Percentiles rank a stretch among this genome's conserved stretches.
Conservation (phyloP, 73 alveolate genomes). For the Urostyla sp. region DNA sequence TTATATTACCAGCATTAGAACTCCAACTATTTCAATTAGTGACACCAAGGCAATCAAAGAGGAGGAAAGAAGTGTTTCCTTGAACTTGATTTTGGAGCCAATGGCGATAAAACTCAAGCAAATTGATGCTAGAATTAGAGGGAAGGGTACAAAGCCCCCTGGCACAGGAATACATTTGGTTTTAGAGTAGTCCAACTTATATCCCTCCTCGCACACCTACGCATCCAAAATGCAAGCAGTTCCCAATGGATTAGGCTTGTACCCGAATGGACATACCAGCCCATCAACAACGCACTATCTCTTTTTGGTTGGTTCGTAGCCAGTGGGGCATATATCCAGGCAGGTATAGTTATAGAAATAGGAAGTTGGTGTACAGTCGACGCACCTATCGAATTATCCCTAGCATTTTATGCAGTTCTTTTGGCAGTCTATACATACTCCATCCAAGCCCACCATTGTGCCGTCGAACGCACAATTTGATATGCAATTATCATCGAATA, state of each 20-base stretch:
- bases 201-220: slow-evolving; percentile 50
- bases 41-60: slow-evolving; percentile 8
- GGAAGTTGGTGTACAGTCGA: slow-evolving; percentile 16
- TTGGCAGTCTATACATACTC: slow-evolving; percentile 43
- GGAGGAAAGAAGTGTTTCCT: slow-evolving; percentile 31
- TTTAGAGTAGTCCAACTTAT: slow-evolving; percentile 31
- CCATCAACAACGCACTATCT: slow-evolving; percentile 56
- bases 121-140: slow-evolving; percentile 8
- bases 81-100: slow-evolving; percentile 27
- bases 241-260: slow-evolving; percentile 50
- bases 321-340: slow-evolving; percentile 56
- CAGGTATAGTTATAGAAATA: slow-evolving; percentile 50
- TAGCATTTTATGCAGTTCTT: slow-evolving; percentile 50
- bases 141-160: slow-evolving; percentile 61
- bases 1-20: not conserved
- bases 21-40: slow-evolving; percentile 18
- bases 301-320: slow-evolving; percentile 17
- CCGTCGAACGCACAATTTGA: slow-evolving; percentile 41
- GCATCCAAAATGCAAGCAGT: slow-evolving; percentile 51
- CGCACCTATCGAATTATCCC: slow-evolving; percentile 40
- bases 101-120: slow-evolving; percentile 4
- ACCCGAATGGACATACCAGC: slow-evolving; percentile 67
- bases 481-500: slow-evolving; percentile 24
- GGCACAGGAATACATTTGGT: slow-evolving; percentile 69
- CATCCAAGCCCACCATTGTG: slow-evolving; percentile 28